These are phyloP conservation scores for Chlorociboria aeruginascens DNA, from an alignment of 495 filamentous ascomycete genomes.

Conservation along the genomic window DNA sequence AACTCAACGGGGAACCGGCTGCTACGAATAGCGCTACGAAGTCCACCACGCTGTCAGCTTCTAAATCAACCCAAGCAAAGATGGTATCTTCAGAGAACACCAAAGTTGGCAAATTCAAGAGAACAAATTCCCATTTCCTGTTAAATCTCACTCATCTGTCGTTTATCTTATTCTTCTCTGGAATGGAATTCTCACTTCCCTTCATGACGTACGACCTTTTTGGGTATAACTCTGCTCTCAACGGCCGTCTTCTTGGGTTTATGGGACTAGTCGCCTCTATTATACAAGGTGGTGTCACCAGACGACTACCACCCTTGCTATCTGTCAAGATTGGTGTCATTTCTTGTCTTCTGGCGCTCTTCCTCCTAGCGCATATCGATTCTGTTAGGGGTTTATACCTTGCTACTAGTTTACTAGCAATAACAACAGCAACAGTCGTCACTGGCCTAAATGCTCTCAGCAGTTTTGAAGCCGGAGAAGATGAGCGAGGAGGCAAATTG, in stretches of 20 bases:
- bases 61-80: constrained; percentile 3
- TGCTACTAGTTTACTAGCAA: constrained; percentile 70
- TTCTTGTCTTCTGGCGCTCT: constrained; percentile 67
- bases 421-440: constrained; percentile 88
- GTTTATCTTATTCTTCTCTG: constrained; percentile 94
- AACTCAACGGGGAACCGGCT: constrained; percentile 12
- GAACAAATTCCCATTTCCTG: constrained; percentile 72
- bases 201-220: constrained; percentile 97
- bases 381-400: constrained; percentile 59
- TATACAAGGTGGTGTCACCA: constrained; percentile 75
- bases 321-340: constrained; percentile 70
- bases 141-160: constrained; percentile 78
- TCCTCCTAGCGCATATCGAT: constrained; percentile 57
- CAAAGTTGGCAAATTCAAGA: constrained; percentile 12
- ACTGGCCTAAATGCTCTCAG: constrained; percentile 85
- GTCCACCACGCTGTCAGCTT: constrained; percentile 2
- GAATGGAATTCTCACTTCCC: constrained; percentile 90
- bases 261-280: constrained; percentile 87
- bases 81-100: constrained; percentile 4
- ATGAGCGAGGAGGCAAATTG: constrained; percentile 73
- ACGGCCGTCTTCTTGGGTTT: constrained; percentile 81
- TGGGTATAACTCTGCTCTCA: constrained; percentile 59
- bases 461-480: constrained; percentile 73
- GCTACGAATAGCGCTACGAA: constrained; percentile 19
- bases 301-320: constrained; percentile 64